Base-by-base conservation (phyloP, 2,329 filamentous ascomycete species). In the Ophiostoma australiae region DNA sequence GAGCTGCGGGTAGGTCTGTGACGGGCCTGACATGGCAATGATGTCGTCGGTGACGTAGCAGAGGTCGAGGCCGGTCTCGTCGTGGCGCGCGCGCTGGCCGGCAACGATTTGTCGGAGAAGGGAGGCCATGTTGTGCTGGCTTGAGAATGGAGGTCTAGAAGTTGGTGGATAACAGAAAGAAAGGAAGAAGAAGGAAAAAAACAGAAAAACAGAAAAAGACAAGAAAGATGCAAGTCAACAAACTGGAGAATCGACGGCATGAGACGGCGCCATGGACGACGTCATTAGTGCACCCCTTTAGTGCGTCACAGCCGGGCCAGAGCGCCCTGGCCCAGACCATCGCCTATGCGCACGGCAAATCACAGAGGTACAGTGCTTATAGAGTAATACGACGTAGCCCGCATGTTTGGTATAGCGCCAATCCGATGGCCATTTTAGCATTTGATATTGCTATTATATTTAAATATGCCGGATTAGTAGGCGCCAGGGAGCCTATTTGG, bases 11-110 rank as follows among this genome's bases (percentile, higher is more conserved):
- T 96, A 97, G 23, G 92, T 93, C 73, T 91, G 90, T 20, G 90
- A 92, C 0, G 95, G 95, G 5, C 95, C 94, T 7, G 94, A 98
- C 84, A 86, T 89, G 20, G 84, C 87, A 72, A 89, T 86, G 74
- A 90, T 92, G 77, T 91, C 88, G 76, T 94, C 89, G 0, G 93
- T 97, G 48, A 98, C 94, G 80, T 99, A 99, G 84, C 94, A 98
- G 65, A 99, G 86, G 79, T 99, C 95, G 35, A 99, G 85, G 6
- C 91, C 91, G 8, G 94, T 91, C 82, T 97, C 94, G 39, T 91
- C 86, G 78, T 98, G 94, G 76, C 90, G 88, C 72, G 90, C 85
- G 75, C 95, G 89, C 15, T 95, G 94, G 11, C 94, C 90, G 65
- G 95, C 93, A 73, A 98, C 93, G 74, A 98, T 92, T 79, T 97